Percentiles rank a stretch among this genome's conserved stretches.
phyloP scores from a whole-genome alignment of 306 rosid species.

The Pterocarpus santalinus region DNA sequence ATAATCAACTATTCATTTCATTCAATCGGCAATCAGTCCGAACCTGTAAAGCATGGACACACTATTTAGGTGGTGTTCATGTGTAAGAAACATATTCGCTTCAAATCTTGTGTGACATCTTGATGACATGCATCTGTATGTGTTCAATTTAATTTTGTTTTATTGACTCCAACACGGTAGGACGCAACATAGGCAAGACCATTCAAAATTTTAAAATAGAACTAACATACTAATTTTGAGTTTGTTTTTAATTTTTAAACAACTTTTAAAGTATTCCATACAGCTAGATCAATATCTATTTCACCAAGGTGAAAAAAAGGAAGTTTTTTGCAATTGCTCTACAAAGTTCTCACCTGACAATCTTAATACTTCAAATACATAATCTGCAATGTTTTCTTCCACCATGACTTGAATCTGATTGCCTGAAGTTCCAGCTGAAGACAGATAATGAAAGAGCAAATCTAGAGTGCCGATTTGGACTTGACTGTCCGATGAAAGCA shows the following conservation, averaged over 20 bases:
- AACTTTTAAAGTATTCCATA: neutral
- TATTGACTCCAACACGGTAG: no score
- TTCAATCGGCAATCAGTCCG: slow-evolving; percentile 25
- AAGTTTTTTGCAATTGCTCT: slow-evolving; percentile 19
- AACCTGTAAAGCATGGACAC: neutral
- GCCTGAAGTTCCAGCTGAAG: slow-evolving; percentile 65
- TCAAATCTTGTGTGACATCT: no score
- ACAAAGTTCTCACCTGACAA: slow-evolving; percentile 77
- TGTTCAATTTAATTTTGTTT: no score
- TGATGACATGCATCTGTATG: no score
- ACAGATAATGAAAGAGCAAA: slow-evolving; percentile 74
- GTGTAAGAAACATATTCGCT: no score
- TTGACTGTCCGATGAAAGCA: slow-evolving; percentile 81
- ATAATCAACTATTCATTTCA: slow-evolving; percentile 34
- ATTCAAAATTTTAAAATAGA: no score
- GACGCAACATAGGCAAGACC: no score
- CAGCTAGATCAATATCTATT: slow-evolving; percentile 13
- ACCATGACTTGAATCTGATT: slow-evolving; percentile 75
- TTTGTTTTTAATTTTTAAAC: no score
- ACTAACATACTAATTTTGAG: no score
- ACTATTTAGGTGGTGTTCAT: neutral
- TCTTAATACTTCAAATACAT: slow-evolving; percentile 89
- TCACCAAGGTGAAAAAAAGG: slow-evolving; percentile 10
- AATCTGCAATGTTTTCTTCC: slow-evolving; percentile 93
- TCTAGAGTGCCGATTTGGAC: slow-evolving; percentile 82